Evolutionary conservation across 352 stramenopile genomes (phyloP), one percentile per base, ranked within the genome.

Genomic region (Phytophthora cryptogea): DNA sequence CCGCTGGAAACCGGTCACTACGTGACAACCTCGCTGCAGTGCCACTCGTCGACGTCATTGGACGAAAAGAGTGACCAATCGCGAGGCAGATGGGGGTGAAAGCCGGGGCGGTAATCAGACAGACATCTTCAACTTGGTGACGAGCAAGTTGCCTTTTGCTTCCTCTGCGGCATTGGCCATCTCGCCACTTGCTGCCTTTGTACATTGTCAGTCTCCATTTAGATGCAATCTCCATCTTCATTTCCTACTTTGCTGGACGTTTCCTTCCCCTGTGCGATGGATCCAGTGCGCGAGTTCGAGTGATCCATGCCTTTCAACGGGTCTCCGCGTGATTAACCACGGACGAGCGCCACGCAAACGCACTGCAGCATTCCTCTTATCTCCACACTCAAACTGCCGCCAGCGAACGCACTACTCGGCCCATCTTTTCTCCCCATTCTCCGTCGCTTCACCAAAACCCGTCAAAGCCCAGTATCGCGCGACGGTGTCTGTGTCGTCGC

Each of bases 61-160:
- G 44, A 33, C 17, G 30, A 45, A 66, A 55, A 23, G 0, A 20
- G 8, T 27, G 20, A 44, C 48, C 53, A 68, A 57, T 65, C 5
- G 16, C 20, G 20, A 23, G 20, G 20, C 13, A 13, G 43, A 33
- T 45, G 7, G 31, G 16, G 47, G 54, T 41, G 27, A 71, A 59
- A 50, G 41, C 13, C 35, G n/a, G 44, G 49, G 28, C 59, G 2
- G 45, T 70, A 63, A 63, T 67, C 60, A 64, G 55, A 63, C 23
- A 23, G 20, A 23, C 20, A 27, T 6, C 61, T 74, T 73, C 65
- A 73, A 73, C 59, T 41, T 69, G 57, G 33, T 65, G 54, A 64
- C 31, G n/a, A 41, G 57, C 48, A 49, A 66, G n/a, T 53, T 59
- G 40, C 26, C 31, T 27, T n/a, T 48, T 36, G 26, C 26, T 50